Base-by-base conservation (phyloP, 495 filamentous ascomycete species). In the Bacidia gigantensis region DNA sequence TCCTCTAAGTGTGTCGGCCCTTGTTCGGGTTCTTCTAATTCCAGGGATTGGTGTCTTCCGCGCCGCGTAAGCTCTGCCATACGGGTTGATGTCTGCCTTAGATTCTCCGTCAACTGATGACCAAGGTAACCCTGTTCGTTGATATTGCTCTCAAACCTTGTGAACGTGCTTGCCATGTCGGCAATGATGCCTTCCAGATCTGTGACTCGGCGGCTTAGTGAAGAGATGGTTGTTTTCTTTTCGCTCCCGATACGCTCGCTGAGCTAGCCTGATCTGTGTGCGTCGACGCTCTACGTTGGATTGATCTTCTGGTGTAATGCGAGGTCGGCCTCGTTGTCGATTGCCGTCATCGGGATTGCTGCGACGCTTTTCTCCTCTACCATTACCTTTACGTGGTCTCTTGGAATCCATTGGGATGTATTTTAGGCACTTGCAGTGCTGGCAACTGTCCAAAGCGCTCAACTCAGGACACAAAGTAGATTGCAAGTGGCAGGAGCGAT, bases 211-310 rank as follows among this genome's bases (percentile, higher is more conserved):
- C 72, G 72, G 53, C 85, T 83, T 5, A 92, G 70, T 1, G 80
- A 77, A n/a, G 77, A 74, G 46, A 93, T 86, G 2, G 82, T 84
- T 21, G 76, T 84, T 62, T 94, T 18, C 86, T 62, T 92, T 90
- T 14, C 87, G 80, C 56, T 85, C 78, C 10, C 87, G 80, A 60
- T 94, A 93, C 1, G 87, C 86, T 26, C 87, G 74, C 61, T 94
- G 87, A 10, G 87, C 87, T 51, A 92, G 73, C 35, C 87, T 80
- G 50, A 90, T 89, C 66, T 94, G 87, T n/a, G 83, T 89, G 47
- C 87, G 77, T 29, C 87, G 80, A 45, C 86, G 79, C 86, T 94
- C 59, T 23, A 52, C 59, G 46, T 62, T 60, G 50, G 62, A 83
- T 61, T 83, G 81, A 65, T 86, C 82, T 53, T 80, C 78, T 21